A percentile compares a stretch with the other conserved stretches of the same genome.
Evolutionary conservation across 441 rosid genomes (phyloP).

Genomic region (Rhodomyrtus psidioides): DNA sequence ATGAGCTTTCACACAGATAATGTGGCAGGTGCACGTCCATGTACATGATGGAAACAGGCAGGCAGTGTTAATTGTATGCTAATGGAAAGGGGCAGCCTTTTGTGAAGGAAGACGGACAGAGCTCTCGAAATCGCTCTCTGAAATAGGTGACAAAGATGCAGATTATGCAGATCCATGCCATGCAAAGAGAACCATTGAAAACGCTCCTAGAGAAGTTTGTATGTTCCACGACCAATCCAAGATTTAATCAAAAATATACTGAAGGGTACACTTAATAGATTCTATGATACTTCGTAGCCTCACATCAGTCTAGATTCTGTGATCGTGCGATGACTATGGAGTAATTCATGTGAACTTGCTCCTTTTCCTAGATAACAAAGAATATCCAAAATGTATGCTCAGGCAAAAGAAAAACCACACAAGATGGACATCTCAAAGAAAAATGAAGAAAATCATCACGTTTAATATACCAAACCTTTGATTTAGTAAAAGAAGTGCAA

Average conservation of each 20-base stretch:
- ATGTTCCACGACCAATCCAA: not conserved
- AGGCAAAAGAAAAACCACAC: not conserved
- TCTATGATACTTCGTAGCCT: not conserved
- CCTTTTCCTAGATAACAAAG: not conserved
- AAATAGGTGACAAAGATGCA: not conserved
- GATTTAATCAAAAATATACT: not conserved
- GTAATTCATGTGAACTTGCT: not conserved
- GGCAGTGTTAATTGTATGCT: not conserved
- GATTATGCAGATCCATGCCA: not conserved
- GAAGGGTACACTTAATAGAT: not conserved
- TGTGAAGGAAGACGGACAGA: not conserved
- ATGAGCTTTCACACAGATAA: not conserved
- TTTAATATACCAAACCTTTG: not conserved
- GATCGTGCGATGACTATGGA: not conserved
- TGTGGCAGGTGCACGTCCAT: not conserved
- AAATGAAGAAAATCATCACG: not conserved
- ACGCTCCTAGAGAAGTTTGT: not conserved
- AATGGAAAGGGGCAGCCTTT: not conserved
- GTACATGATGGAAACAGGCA: not conserved
- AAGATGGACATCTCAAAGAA: not conserved
- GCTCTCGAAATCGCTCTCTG: not conserved
- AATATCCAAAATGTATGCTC: not conserved
- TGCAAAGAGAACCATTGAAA: not conserved
- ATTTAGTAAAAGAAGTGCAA: slow-evolving; percentile 2
- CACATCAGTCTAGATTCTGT: not conserved